phyloP scores from a whole-genome alignment of 495 filamentous ascomycete species.

The Penicillium argentinense region DNA sequence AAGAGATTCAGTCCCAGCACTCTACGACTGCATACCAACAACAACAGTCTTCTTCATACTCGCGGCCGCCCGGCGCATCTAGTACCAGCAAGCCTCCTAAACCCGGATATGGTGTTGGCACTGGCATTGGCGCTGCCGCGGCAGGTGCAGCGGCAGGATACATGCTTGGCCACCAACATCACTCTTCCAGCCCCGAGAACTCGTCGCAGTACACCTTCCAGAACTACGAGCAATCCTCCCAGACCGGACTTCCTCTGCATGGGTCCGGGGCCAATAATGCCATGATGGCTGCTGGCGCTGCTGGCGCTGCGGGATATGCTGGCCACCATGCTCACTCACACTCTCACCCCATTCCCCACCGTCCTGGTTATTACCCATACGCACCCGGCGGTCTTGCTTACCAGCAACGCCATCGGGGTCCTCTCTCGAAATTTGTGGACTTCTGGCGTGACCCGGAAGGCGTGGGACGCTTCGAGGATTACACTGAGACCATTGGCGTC shows the following conservation, averaged over 20 bases:
- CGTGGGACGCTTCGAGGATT: slow-evolving; percentile 69
- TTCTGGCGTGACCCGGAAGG: slow-evolving; percentile 69
- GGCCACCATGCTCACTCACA: slow-evolving; percentile 11
- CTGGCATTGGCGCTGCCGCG: slow-evolving; percentile 44
- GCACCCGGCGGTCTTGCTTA: slow-evolving; percentile 38
- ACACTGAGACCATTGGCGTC: slow-evolving; percentile 69
- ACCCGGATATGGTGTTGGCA: slow-evolving; percentile 26
- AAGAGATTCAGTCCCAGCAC: slow-evolving; percentile 16
- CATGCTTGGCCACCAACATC: slow-evolving; percentile 42
- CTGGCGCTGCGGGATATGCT: slow-evolving; percentile 43
- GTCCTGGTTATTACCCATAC: slow-evolving; percentile 24
- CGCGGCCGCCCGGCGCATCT: slow-evolving; percentile 15
- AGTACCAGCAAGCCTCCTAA: slow-evolving; percentile 24
- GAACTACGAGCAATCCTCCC: slow-evolving; percentile 31
- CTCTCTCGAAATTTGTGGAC: slow-evolving; percentile 57
- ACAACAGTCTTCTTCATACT: slow-evolving; percentile 13
- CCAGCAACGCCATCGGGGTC: slow-evolving; percentile 50
- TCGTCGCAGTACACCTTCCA: slow-evolving; percentile 31
- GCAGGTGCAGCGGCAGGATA: slow-evolving; percentile 52
- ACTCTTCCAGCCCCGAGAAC: slow-evolving; percentile 36
- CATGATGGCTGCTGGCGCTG: slow-evolving; percentile 48
- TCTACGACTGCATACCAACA: slow-evolving; percentile 1
- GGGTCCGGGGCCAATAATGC: slow-evolving; percentile 35
- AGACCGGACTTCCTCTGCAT: slow-evolving; percentile 28
- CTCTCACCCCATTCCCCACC: background rate